These are phyloP conservation scores for Agrocybe praecox DNA, from an alignment of 768 basidiomycete species.

Conservation along the genomic window DNA sequence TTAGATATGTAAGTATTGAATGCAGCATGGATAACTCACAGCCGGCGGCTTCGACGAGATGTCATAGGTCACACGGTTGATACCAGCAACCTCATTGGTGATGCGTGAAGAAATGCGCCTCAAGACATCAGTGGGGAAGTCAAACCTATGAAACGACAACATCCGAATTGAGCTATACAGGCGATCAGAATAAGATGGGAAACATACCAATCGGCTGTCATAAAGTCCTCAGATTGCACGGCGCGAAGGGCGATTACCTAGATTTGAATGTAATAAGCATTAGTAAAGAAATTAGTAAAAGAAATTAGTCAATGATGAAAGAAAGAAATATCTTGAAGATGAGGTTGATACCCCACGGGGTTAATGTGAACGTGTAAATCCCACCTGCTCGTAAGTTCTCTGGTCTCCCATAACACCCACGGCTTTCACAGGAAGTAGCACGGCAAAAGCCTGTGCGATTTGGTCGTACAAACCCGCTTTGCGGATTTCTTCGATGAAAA, in stretches of 20 bases:
- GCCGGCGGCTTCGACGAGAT: constrained; percentile 98
- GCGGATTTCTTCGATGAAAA: constrained; percentile 98
- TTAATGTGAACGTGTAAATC: constrained; percentile 11
- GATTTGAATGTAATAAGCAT: constrained; percentile 1
- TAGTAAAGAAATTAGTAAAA: constrained; percentile 4
- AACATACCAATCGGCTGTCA: constrained; percentile 97
- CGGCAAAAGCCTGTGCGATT: constrained; percentile 96
- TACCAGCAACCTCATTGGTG: constrained; percentile 96
- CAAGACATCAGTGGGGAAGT: constrained; percentile 91
- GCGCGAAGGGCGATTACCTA: constrained; percentile 94
- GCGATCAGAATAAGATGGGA: constrained; percentile 4
- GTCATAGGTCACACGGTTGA: constrained; percentile 95
- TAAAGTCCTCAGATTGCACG: constrained; percentile 98
- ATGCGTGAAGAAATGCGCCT: constrained; percentile 94
- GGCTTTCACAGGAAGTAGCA: constrained; percentile 91
- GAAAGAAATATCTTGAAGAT: too few relatives aligned
- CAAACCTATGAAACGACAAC: constrained; percentile 60
- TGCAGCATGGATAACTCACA: constrained; percentile 41
- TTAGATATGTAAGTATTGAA: constrained; percentile 8
- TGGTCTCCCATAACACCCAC: constrained; percentile 98
- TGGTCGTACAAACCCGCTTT: constrained; percentile 90
- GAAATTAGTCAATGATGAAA: background rate
- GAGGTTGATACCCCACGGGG: constrained; percentile 1
- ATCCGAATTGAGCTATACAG: constrained; percentile 6
- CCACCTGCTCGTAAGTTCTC: constrained; percentile 92